Evolutionary conservation across 2,329 filamentous ascomycete species (phyloP).

Genomic region (Coniella lustricola): DNA sequence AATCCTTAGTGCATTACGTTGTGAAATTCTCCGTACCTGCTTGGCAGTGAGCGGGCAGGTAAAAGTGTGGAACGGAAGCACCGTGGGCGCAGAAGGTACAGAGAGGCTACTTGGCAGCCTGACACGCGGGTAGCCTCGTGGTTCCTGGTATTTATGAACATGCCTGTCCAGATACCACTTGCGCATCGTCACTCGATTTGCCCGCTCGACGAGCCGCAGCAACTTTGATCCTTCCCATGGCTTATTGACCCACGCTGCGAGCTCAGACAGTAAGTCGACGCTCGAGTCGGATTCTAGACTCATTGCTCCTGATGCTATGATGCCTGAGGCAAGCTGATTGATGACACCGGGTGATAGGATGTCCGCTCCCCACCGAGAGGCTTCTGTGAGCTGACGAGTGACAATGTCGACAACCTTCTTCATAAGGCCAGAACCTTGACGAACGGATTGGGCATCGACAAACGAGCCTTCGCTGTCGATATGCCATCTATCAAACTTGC

Average conservation of each 20-base stretch:
- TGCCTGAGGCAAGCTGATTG: constrained; percentile 36
- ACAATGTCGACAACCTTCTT: constrained; percentile 89
- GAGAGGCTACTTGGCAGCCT: constrained; percentile 65
- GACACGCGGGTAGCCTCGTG: constrained; percentile 60
- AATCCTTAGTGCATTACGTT: constrained; percentile 88
- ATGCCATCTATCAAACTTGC: constrained; percentile 83
- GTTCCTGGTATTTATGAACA: background rate
- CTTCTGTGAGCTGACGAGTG: constrained; percentile 76
- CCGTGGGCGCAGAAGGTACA: constrained; percentile 83
- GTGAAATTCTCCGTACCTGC: constrained; percentile 88
- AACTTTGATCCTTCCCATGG: constrained; percentile 86
- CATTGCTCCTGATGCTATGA: constrained; percentile 27
- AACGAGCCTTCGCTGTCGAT: constrained; percentile 81
- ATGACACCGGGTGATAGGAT: constrained; percentile 52
- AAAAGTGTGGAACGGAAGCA: constrained; percentile 95
- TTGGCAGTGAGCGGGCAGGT: constrained; percentile 88
- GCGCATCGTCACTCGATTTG: constrained; percentile 69
- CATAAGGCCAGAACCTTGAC: constrained; percentile 70
- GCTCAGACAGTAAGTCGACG: no score
- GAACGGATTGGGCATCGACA: constrained; percentile 58
- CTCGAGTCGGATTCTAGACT: constrained; percentile 32
- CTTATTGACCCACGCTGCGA: constrained; percentile 59
- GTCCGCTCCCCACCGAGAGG: constrained; percentile 77
- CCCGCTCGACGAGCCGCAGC: constrained; percentile 76
- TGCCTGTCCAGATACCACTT: constrained; percentile 72